phyloP scores from a whole-genome alignment of 208 protist genomes.

The Leishmania aethiopica region DNA sequence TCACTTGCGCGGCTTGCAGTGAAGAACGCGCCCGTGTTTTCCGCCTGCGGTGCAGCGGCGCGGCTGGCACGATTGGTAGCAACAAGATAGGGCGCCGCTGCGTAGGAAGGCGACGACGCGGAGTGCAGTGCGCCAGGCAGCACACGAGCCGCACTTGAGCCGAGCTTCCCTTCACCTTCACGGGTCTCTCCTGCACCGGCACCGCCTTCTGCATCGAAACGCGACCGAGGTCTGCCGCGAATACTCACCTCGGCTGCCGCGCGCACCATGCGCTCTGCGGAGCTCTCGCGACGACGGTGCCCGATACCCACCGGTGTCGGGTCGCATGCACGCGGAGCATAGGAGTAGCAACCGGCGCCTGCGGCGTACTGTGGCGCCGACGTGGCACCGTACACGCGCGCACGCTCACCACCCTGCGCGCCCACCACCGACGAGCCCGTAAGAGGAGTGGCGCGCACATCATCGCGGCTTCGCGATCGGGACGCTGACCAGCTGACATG shows the following conservation, averaged over 20 bases:
- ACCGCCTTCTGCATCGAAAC: neutral
- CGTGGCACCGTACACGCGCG: neutral
- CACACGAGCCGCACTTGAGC: neutral
- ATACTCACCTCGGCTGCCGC: constrained; percentile 5
- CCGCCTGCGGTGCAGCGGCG: neutral
- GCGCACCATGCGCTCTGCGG: constrained; percentile 13
- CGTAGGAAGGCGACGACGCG: neutral
- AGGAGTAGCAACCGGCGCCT: neutral
- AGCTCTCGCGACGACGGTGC: neutral
- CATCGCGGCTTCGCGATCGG: constrained; percentile 5
- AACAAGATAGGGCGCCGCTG: neutral
- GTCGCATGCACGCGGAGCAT: neutral
- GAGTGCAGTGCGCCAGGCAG: neutral
- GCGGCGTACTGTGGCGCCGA: neutral
- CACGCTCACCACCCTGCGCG: neutral
- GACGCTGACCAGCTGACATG: neutral
- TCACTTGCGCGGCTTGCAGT: neutral
- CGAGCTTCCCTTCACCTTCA: neutral
- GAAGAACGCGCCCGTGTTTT: neutral
- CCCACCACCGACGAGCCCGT: neutral
- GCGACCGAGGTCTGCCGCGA: neutral
- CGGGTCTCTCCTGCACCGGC: neutral
- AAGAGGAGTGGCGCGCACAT: neutral
- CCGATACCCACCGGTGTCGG: neutral
- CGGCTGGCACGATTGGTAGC: neutral